Evolutionary conservation across 176 grass and related monocot species (phyloP).

Genomic region (Oryza meridionalis): DNA sequence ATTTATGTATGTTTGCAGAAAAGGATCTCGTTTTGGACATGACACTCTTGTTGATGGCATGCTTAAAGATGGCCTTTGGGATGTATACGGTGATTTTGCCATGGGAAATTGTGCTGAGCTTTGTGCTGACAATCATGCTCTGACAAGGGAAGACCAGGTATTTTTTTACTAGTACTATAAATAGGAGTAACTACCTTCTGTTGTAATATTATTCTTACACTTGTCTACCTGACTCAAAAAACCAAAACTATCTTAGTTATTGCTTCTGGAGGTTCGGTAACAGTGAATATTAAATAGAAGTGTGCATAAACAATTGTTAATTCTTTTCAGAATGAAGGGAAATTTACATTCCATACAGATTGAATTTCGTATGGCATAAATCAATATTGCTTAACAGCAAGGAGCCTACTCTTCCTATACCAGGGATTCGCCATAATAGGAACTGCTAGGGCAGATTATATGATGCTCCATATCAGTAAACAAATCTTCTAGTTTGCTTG

Average conservation of each 20-base stretch:
- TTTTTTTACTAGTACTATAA: background rate
- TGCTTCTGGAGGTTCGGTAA: background rate
- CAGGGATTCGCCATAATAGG: background rate
- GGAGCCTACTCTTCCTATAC: background rate
- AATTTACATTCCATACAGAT: background rate
- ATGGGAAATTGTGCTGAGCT: conserved; percentile 95
- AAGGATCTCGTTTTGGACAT: conserved; percentile 91
- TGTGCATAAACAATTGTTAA: background rate
- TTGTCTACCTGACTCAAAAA: background rate
- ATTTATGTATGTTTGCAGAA: conserved; percentile 44
- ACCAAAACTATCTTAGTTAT: background rate
- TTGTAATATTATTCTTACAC: background rate
- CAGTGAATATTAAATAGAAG: background rate
- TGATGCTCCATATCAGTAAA: conserved; percentile 9
- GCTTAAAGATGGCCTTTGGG: conserved; percentile 97
- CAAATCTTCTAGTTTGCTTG: conserved; percentile 8
- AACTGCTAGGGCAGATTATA: background rate
- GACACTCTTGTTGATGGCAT: conserved; percentile 88
- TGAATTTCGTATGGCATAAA: background rate
- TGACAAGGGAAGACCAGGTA: conserved; percentile 95
- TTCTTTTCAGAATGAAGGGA: background rate
- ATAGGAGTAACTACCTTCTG: background rate
- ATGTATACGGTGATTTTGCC: conserved; percentile 77
- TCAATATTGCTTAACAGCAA: background rate
- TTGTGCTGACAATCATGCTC: conserved; percentile 84